A percentile compares a stretch with the other conserved stretches of the same genome.
phyloP scores from a whole-genome alignment of 257 asterid genomes.

The Nicotiana benthamiana region DNA sequence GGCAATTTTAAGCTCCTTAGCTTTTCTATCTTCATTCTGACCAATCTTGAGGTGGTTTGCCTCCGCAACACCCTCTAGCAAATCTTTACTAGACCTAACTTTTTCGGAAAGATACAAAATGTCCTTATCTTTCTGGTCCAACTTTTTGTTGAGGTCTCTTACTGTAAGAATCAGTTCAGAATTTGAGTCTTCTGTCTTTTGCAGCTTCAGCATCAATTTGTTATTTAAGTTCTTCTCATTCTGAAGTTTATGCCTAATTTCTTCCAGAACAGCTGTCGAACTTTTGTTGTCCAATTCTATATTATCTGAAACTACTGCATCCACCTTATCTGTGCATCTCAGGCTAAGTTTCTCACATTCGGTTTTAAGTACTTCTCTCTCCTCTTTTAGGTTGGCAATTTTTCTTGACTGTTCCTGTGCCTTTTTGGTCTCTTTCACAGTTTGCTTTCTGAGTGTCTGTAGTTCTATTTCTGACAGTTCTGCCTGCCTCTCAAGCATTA shows the following conservation, averaged over 20 bases:
- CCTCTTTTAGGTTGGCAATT: conserved; percentile 45
- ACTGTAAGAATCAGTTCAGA: conserved; percentile 75
- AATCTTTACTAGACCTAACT: conserved; percentile 34
- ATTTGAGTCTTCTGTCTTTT: conserved; percentile 81
- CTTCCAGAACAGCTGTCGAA: conserved; percentile 33
- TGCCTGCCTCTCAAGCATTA: conserved; percentile 49
- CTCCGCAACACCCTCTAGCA: conserved; percentile 28
- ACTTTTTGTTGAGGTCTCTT: conserved; percentile 62
- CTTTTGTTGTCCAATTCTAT: conserved; percentile 23
- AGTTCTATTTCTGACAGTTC: conserved; percentile 77
- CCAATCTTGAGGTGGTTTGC: conserved; percentile 17
- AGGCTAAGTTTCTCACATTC: conserved; percentile 55
- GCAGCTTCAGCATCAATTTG: conserved; percentile 50
- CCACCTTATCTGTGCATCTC: conserved; percentile 22
- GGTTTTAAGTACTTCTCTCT: conserved; percentile 48
- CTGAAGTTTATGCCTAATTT: conserved; percentile 47
- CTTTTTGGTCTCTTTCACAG: conserved; percentile 52
- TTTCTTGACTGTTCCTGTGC: conserved; percentile 60
- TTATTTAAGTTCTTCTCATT: conserved; percentile 54
- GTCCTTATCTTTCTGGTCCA: conserved; percentile 64
- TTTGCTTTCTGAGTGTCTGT: conserved; percentile 71
- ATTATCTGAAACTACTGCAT: conserved; percentile 24
- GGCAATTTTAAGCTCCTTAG: conserved; percentile 22
- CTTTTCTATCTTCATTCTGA: conserved; percentile 27
- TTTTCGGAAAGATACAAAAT: conserved; percentile 50